Evolutionary conservation across 2,329 filamentous ascomycete genomes (phyloP).

Genomic region (Fusarium aywerte): DNA sequence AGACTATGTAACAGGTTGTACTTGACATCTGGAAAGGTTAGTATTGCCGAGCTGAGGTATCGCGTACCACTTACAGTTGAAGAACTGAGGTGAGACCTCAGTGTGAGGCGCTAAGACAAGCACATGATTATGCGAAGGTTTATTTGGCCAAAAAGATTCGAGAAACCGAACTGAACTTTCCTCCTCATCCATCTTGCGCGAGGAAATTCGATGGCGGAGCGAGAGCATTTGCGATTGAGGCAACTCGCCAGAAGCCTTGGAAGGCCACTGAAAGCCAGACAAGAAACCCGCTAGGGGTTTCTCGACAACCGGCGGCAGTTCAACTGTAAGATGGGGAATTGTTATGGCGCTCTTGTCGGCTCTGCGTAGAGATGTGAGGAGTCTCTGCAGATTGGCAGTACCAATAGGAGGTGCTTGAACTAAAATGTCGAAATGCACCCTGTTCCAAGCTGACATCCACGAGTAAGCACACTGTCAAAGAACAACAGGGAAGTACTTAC

Average conservation of each 20-base stretch:
- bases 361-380: slow-evolving; percentile 78
- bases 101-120: slow-evolving; percentile 85
- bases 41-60: background rate
- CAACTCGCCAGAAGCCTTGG: slow-evolving; percentile 52
- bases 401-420: slow-evolving; percentile 78
- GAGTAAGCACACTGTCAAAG: slow-evolving; percentile 31
- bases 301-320: slow-evolving; percentile 80
- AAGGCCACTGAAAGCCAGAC: slow-evolving; percentile 74
- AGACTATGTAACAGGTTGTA: slow-evolving; percentile 81
- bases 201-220: slow-evolving; percentile 78
- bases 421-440: slow-evolving; percentile 81
- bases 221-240: slow-evolving; percentile 67
- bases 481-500: slow-evolving; percentile 54
- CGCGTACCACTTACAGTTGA: slow-evolving; percentile 70
- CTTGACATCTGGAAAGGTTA: slow-evolving; percentile 69
- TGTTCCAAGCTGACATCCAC: slow-evolving; percentile 74
- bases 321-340: slow-evolving; percentile 82
- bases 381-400: slow-evolving; percentile 78
- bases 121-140: slow-evolving; percentile 74
- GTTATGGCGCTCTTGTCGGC: slow-evolving; percentile 80
- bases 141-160: slow-evolving; percentile 86
- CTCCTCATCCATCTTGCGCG: slow-evolving; percentile 68
- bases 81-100: slow-evolving; percentile 83
- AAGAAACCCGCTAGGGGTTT: slow-evolving; percentile 71
- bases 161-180: slow-evolving; percentile 80